A percentile compares a stretch with the other conserved stretches of the same genome.
Evolutionary conservation across 163 green algal genomes (phyloP).

Genomic region (Prototheca wickerhamii): DNA sequence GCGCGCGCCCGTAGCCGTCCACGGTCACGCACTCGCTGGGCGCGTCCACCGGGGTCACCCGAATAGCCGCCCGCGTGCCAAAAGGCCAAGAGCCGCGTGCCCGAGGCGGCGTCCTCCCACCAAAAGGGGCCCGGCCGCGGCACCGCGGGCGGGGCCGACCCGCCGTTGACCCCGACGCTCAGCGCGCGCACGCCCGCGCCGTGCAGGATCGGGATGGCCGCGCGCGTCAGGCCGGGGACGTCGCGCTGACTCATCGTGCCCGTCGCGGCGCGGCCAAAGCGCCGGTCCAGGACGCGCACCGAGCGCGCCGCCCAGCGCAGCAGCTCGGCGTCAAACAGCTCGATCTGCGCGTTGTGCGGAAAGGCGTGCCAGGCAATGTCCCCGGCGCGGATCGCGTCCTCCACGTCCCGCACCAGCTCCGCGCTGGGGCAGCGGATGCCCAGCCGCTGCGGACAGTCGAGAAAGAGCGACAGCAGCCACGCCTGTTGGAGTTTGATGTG

Average conservation of each 20-base stretch:
- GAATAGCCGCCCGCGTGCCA: slow-evolving; percentile 39
- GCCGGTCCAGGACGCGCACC: slow-evolving; percentile 35
- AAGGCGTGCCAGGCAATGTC: slow-evolving; percentile 51
- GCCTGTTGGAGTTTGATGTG: slow-evolving; percentile 14
- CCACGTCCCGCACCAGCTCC: slow-evolving; percentile 14
- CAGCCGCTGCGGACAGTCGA: slow-evolving; percentile 48
- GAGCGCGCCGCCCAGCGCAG: slow-evolving; percentile 32
- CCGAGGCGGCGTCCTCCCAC: slow-evolving; percentile 38
- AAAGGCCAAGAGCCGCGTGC: slow-evolving; percentile 41
- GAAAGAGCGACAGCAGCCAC: slow-evolving; percentile 47
- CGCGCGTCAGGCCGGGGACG: slow-evolving; percentile 49
- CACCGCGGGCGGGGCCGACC: slow-evolving; percentile 39
- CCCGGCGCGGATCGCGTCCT: slow-evolving; percentile 24
- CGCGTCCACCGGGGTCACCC: slow-evolving; percentile 29
- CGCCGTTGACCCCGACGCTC: slow-evolving; percentile 45
- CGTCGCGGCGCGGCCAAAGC: slow-evolving; percentile 31
- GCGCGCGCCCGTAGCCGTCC: slow-evolving; percentile 28
- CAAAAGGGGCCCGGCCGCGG: slow-evolving; percentile 43
- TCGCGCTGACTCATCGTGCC: slow-evolving; percentile 47
- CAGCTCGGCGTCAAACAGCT: slow-evolving; percentile 43
- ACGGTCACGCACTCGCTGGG: slow-evolving; percentile 29
- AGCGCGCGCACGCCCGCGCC: slow-evolving; percentile 33
- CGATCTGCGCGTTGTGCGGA: slow-evolving; percentile 49
- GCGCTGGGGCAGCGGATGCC: slow-evolving; percentile 40
- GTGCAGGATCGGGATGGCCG: slow-evolving; percentile 37